These are phyloP conservation scores for Pezicula carpinea DNA, from an alignment of 2,329 filamentous ascomycete genomes.

Conservation along the genomic window DNA sequence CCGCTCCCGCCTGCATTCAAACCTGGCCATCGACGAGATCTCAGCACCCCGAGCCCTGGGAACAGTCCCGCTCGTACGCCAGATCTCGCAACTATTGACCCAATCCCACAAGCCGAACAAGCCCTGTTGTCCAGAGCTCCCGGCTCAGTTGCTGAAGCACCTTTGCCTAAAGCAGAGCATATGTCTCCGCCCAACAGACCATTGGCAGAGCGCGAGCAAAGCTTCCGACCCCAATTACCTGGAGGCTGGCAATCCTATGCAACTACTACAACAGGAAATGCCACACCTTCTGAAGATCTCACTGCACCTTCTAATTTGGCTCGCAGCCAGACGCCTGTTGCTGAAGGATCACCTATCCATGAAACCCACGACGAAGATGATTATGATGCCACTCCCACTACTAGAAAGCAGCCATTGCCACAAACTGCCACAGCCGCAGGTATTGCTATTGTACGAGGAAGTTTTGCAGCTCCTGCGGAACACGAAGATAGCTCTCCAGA, in stretches of 20 bases:
- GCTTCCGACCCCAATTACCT: conserved; percentile 25
- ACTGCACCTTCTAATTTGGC: not conserved
- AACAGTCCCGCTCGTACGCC: conserved; percentile 60
- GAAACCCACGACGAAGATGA: conserved; percentile 7
- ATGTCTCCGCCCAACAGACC: conserved; percentile 14
- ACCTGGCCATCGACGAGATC: conserved; percentile 49
- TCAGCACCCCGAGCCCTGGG: conserved; percentile 52
- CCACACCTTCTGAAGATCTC: not conserved
- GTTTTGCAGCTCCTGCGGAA: conserved; percentile 40
- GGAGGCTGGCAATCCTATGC: conserved; percentile 28
- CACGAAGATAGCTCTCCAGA: conserved; percentile 9
- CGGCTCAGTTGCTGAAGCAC: conserved; percentile 7
- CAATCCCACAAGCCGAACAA: conserved; percentile 35
- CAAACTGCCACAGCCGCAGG: conserved; percentile 17
- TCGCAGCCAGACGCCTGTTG: conserved; percentile 2
- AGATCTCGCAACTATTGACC: conserved; percentile 39
- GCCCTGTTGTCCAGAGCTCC: conserved; percentile 38
- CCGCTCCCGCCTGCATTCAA: conserved; percentile 34
- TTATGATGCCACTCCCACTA: conserved; percentile 21
- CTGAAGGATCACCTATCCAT: conserved; percentile 2
- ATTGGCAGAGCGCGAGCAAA: conserved; percentile 19
- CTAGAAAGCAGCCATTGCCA: conserved; percentile 15
- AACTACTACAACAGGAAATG: conserved; percentile 11
- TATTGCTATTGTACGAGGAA: conserved; percentile 39
- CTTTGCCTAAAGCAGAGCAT: conserved; percentile 5